Conservation (phyloP, 2,329 filamentous ascomycete species). For the Podosphaera fusca region DNA sequence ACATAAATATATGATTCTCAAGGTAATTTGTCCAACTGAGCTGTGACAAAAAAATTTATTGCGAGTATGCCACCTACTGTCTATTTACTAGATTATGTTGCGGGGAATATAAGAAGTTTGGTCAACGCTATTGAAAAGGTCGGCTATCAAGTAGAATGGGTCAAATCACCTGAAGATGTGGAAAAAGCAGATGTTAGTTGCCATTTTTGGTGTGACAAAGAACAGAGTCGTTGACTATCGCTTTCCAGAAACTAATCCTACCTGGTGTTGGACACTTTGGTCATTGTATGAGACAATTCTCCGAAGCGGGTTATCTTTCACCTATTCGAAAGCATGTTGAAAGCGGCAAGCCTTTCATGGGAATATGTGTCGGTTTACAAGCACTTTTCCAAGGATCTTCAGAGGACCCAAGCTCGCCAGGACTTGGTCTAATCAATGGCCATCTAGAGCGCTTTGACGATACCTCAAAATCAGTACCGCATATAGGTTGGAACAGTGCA, state of each 20-base stretch:
- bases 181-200: conserved; percentile 53
- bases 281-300: conserved; percentile 73
- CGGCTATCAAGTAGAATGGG: conserved; percentile 83
- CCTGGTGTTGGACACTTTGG: conserved; percentile 96
- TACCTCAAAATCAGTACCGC: conserved; percentile 68
- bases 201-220: background rate
- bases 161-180: conserved; percentile 66
- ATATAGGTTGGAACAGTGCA: conserved; percentile 97
- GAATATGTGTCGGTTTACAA: conserved; percentile 86
- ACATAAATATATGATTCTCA: too few species aligned
- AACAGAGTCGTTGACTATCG: conserved; percentile 1
- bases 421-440: conserved; percentile 52
- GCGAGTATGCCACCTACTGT: conserved; percentile 20
- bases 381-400: conserved; percentile 69
- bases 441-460: conserved; percentile 56
- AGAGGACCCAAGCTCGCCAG: conserved; percentile 49
- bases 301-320: conserved; percentile 59
- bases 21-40: too few species aligned
- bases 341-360: conserved; percentile 92
- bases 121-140: conserved; percentile 95
- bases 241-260: conserved; percentile 60
- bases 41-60: background rate
- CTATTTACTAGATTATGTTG: conserved; percentile 69
- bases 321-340: conserved; percentile 65
- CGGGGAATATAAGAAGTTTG: conserved; percentile 84